Percentiles rank a stretch among this genome's conserved stretches.
phyloP scores from a whole-genome alignment of 148 eudicot genomes.

The Beta vulgaris region DNA sequence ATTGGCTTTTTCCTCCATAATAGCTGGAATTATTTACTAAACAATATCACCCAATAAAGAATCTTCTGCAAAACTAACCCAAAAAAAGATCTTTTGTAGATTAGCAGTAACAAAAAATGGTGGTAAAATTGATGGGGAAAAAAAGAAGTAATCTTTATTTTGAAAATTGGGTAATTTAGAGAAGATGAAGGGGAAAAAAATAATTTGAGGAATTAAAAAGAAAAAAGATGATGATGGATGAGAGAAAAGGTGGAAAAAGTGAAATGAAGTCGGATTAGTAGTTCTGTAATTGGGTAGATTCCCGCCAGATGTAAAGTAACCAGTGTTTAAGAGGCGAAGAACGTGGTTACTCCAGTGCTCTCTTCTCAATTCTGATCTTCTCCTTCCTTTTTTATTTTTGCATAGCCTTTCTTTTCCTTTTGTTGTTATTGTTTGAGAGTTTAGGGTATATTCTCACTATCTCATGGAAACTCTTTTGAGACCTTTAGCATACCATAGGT shows the following conservation, averaged over 20 bases:
- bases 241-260: not conserved
- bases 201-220: not conserved
- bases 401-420: too few species aligned
- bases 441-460: too few species aligned
- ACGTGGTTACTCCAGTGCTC: not conserved
- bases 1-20: conserved; percentile 25
- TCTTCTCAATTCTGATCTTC: too few species aligned
- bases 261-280: not conserved
- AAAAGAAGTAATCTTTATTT: not conserved
- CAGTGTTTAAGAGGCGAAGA: not conserved
- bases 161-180: too few species aligned
- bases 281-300: conserved; percentile 2
- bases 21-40: conserved; percentile 27
- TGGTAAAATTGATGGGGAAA: not conserved
- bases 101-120: not conserved
- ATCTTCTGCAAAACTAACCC: conserved; percentile 9
- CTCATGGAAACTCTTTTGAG: too few species aligned
- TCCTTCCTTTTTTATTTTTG: not conserved
- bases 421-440: too few species aligned
- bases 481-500: too few species aligned
- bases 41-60: conserved; percentile 7
- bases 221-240: not conserved
- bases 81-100: conserved; percentile 9
- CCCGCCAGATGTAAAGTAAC: conserved; percentile 21
- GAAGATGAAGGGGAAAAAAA: not conserved